Percentiles rank a stretch among this genome's conserved stretches.
phyloP scores from a whole-genome alignment of 495 filamentous ascomycete species.

The Hyaloscypha bicolor region DNA sequence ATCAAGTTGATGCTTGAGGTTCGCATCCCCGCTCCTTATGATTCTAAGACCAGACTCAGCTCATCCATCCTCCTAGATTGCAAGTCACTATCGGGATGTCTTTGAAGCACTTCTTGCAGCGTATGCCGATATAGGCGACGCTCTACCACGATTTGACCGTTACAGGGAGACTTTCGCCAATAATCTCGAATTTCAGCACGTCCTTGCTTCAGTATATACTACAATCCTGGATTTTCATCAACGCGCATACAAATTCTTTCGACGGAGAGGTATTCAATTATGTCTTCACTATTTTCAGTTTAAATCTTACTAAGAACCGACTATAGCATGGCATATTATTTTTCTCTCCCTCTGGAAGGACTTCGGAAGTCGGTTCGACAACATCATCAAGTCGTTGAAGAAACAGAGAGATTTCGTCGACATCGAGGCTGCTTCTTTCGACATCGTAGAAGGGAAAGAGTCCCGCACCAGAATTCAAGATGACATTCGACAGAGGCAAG shows the following conservation, averaged over 20 bases:
- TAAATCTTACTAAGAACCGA: background rate
- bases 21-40: background rate
- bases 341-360: constrained; percentile 16
- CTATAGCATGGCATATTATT: constrained; percentile 6
- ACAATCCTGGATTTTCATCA: constrained; percentile 16
- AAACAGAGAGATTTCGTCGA: constrained; percentile 13
- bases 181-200: constrained; percentile 16
- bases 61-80: constrained; percentile 2
- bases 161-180: constrained; percentile 11
- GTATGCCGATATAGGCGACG: constrained; percentile 6
- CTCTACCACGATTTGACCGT: constrained; percentile 14
- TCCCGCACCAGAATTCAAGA: constrained; percentile 7
- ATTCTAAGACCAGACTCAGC: background rate
- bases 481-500: background rate
- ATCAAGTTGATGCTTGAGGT: constrained; percentile 46
- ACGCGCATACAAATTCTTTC: constrained; percentile 17
- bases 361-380: constrained; percentile 10
- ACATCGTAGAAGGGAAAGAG: background rate
- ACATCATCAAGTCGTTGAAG: constrained; percentile 9
- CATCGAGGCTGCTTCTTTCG: background rate
- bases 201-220: constrained; percentile 13
- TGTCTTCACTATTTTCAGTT: background rate
- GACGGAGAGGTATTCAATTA: constrained; percentile 9
- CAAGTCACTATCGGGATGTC: constrained; percentile 17
- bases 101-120: constrained; percentile 15